Conservation (phyloP, 164 flowering plant genomes). For the Paratinospora sagittata region DNA sequence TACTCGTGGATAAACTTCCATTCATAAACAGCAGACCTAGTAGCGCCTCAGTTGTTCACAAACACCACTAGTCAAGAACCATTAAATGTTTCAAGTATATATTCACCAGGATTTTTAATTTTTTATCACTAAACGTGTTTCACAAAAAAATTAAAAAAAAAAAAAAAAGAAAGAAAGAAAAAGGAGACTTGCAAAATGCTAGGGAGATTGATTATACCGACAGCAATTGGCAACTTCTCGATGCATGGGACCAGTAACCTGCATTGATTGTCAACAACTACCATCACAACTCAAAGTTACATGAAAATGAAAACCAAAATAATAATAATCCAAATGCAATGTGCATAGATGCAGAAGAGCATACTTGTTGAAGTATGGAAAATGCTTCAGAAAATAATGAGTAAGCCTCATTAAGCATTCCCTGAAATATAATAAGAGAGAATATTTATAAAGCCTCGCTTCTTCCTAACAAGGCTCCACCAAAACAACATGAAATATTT, state of each 20-base stretch:
- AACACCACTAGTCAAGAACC: neutral
- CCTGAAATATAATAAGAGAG: slow-evolving; percentile 41
- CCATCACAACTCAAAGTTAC: neutral
- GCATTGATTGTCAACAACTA: slow-evolving; percentile 17
- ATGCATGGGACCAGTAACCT: slow-evolving; percentile 99
- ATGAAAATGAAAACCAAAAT: slow-evolving; percentile 1
- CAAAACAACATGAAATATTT: neutral
- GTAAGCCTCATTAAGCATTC: slow-evolving; percentile 94
- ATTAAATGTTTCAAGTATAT: neutral
- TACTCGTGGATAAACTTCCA: too few relatives aligned
- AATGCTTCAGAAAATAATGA: slow-evolving; percentile 89
- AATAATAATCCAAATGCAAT: neutral
- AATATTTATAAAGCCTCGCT: neutral
- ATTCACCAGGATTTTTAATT: neutral
- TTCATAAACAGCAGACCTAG: too few relatives aligned
- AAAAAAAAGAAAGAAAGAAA: neutral
- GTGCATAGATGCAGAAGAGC: neutral
- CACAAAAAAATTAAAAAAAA: neutral
- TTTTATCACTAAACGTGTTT: neutral
- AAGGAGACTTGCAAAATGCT: neutral
- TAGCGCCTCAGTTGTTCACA: too few relatives aligned
- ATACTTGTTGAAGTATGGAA: slow-evolving; percentile 90
- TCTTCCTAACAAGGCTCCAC: neutral
- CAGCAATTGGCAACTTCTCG: slow-evolving; percentile 98
- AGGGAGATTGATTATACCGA: slow-evolving; percentile 38